These are phyloP conservation scores for Dryas octopetala DNA, from an alignment of 306 rosid species.

Conservation along the genomic window DNA sequence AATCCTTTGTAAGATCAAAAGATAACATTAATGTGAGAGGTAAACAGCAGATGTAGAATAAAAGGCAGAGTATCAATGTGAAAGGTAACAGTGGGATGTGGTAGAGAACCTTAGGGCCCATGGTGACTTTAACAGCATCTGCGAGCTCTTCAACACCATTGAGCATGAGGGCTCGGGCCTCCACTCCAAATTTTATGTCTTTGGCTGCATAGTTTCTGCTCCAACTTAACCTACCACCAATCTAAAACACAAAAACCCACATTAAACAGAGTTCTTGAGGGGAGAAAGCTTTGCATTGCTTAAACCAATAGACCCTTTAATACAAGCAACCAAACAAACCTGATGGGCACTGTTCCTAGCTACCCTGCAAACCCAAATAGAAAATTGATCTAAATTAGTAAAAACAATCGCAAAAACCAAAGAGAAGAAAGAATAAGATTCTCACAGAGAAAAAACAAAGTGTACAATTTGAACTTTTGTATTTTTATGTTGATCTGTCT, in stretches of 20 bases:
- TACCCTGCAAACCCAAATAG: conserved; percentile 44
- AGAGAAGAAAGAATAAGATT: background rate
- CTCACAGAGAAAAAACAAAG: background rate
- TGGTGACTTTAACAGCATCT: conserved; percentile 91
- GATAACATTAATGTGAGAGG: background rate
- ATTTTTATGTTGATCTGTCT: background rate
- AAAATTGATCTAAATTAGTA: background rate
- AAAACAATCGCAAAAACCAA: background rate
- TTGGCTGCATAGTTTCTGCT: conserved; percentile 86
- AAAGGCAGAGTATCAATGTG: background rate
- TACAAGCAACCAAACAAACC: conserved; percentile 37
- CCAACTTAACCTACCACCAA: conserved; percentile 67
- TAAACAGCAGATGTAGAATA: background rate
- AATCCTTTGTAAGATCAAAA: background rate
- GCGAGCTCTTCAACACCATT: conserved; percentile 95
- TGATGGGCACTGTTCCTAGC: conserved; percentile 67
- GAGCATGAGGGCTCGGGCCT: conserved; percentile 92
- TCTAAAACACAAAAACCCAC: conserved; percentile 28
- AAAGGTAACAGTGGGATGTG: background rate
- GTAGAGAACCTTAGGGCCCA: conserved; percentile 89
- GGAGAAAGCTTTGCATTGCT: background rate
- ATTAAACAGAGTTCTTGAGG: background rate
- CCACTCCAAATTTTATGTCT: conserved; percentile 89
- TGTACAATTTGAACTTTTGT: background rate
- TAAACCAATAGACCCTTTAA: background rate